phyloP scores from a whole-genome alignment of 768 basidiomycete genomes.

The Tubosaeta sp. region DNA sequence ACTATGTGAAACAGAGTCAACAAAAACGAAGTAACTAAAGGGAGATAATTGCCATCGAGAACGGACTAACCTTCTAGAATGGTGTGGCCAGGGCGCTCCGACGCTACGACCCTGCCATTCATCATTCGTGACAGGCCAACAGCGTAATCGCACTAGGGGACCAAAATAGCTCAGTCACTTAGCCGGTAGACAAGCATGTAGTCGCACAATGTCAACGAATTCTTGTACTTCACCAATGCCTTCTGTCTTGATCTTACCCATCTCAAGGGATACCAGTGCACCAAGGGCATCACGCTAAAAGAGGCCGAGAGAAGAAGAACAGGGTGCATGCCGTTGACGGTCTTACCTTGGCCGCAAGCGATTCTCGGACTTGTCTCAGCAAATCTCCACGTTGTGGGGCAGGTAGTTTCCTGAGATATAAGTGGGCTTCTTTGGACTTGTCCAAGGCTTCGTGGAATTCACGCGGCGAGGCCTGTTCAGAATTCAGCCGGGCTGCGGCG shows the following conservation, averaged over 20 bases:
- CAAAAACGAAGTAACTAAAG: conserved; percentile 1
- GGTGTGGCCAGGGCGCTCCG: conserved; percentile 85
- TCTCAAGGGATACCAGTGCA: conserved; percentile 79
- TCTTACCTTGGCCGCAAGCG: conserved; percentile 68
- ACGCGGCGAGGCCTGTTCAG: conserved; percentile 54
- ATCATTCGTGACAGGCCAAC: conserved; percentile 91
- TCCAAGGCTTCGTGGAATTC: conserved; percentile 70
- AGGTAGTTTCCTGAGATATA: conserved; percentile 67
- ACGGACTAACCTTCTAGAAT: conserved; percentile 72
- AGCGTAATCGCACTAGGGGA: conserved; percentile 82
- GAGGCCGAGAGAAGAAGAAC: conserved; percentile 9
- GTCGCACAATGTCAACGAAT: conserved; percentile 82
- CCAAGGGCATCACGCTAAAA: conserved; percentile 72
- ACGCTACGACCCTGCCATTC: conserved; percentile 84
- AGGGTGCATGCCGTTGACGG: not conserved
- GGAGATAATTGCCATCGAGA: not conserved
- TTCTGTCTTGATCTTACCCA: conserved; percentile 90
- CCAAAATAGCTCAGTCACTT: conserved; percentile 7
- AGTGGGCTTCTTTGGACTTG: conserved; percentile 71
- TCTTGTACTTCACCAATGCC: conserved; percentile 94
- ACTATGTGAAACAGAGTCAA: conserved; percentile 43
- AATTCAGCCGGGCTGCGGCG: conserved; percentile 10
- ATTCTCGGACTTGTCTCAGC: conserved; percentile 81
- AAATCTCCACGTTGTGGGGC: conserved; percentile 88
- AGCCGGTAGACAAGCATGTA: not conserved